Conservation (phyloP, 2,329 filamentous ascomycete species). For the Capronia americana region DNA sequence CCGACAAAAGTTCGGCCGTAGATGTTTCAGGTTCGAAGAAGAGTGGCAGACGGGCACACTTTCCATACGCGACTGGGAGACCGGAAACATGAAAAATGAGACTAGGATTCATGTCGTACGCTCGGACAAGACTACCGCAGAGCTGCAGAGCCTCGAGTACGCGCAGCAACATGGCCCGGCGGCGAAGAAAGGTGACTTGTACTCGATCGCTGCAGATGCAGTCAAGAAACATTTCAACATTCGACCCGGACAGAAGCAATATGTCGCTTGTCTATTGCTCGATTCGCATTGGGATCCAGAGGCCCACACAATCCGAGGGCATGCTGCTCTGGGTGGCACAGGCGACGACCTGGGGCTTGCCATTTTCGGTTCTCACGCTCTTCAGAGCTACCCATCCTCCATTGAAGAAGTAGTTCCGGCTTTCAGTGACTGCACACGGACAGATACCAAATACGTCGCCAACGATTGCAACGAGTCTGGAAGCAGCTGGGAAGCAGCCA, state of each 20-base stretch:
- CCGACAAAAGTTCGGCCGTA: constrained; percentile 82
- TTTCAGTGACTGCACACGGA: constrained; percentile 88
- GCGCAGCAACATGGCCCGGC: constrained; percentile 78
- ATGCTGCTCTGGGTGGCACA: constrained; percentile 78
- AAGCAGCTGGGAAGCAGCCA: constrained; percentile 94
- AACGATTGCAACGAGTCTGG: constrained; percentile 88
- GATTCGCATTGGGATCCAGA: constrained; percentile 86
- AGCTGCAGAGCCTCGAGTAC: constrained; percentile 77
- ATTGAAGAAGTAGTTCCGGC: constrained; percentile 90
- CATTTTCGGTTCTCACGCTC: constrained; percentile 88
- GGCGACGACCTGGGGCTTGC: constrained; percentile 78
- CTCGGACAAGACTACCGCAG: constrained; percentile 79
- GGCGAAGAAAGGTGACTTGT: constrained; percentile 74
- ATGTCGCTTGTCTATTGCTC: constrained; percentile 84
- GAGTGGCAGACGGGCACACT: constrained; percentile 88
- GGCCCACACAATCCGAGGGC: constrained; percentile 73
- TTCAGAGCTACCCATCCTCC: constrained; percentile 87
- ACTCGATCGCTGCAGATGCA: constrained; percentile 76
- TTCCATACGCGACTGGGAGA: constrained; percentile 74
- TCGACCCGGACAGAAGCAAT: constrained; percentile 78
- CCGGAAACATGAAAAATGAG: constrained; percentile 81
- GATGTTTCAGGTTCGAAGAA: constrained; percentile 90
- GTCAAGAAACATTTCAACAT: constrained; percentile 79
- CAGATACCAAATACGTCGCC: constrained; percentile 77
- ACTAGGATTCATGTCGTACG: constrained; percentile 88